Evolutionary conservation across 208 protist genomes (phyloP).

Genomic region (Balamuthia mandrillaris): DNA sequence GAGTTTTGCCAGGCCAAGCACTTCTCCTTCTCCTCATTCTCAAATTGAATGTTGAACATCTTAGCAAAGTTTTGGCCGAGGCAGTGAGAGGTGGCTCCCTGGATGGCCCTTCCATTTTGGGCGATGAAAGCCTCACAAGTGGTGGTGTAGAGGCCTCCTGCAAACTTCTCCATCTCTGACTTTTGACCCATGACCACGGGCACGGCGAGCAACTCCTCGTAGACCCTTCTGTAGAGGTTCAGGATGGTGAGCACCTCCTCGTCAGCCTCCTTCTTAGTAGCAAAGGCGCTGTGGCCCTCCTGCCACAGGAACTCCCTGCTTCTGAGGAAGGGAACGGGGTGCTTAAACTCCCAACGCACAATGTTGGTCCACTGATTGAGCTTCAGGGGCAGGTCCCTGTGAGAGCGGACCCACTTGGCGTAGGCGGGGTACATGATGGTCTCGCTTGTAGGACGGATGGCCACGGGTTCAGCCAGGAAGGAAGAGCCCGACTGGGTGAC

Average conservation of each 20-base stretch:
- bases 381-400: slow-evolving; percentile 93
- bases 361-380: slow-evolving; percentile 98
- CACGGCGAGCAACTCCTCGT: slow-evolving; percentile 95
- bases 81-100: slow-evolving; percentile 78
- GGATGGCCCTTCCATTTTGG: slow-evolving; percentile 89
- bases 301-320: slow-evolving; percentile 99
- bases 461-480: slow-evolving; percentile 87
- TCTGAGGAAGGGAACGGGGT: slow-evolving; percentile 97
- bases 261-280: slow-evolving; percentile 87
- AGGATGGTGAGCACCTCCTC: slow-evolving; percentile 90
- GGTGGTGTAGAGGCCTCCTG: slow-evolving; percentile 95
- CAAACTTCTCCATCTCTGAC: slow-evolving; percentile 98
- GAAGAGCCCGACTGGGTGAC: slow-evolving; percentile 78
- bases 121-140: slow-evolving; percentile 97
- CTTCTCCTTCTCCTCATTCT: slow-evolving; percentile 76
- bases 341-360: slow-evolving; percentile 98
- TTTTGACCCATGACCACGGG: slow-evolving; percentile 94
- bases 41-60: slow-evolving; percentile 95
- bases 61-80: slow-evolving; percentile 96
- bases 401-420: slow-evolving; percentile 93
- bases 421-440: slow-evolving; percentile 98
- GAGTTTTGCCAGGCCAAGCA: slow-evolving; percentile 95
- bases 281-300: slow-evolving; percentile 89
- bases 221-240: slow-evolving; percentile 89
- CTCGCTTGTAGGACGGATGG: slow-evolving; percentile 97